Evolutionary conservation across 305 asterid genomes (phyloP).

Genomic region (Petunia hybrid): DNA sequence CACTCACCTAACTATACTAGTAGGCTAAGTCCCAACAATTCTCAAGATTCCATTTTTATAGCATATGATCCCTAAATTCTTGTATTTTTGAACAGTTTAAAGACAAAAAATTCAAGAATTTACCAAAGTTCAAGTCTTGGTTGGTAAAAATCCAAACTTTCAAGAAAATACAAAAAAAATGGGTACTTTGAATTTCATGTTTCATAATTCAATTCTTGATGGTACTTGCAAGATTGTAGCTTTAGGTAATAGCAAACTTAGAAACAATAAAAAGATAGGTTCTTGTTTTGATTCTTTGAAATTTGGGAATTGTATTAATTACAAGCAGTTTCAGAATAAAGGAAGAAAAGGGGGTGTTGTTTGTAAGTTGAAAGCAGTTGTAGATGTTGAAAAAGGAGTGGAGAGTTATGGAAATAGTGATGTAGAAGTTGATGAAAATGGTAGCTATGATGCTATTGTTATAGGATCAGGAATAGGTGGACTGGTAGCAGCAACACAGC

Average conservation of each 20-base stretch:
- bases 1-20: neutral
- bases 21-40: neutral
- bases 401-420: conserved; percentile 42
- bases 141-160: conserved; percentile 3
- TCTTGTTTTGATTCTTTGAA: conserved; percentile 43
- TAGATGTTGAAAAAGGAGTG: conserved; percentile 50
- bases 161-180: conserved; percentile 42
- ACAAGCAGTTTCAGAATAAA: conserved; percentile 35
- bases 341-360: conserved; percentile 40
- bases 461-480: conserved; percentile 99
- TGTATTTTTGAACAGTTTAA: conserved; percentile 28
- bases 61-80: conserved; percentile 20
- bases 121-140: conserved; percentile 36
- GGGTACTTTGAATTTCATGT: conserved; percentile 48
- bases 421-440: conserved; percentile 41
- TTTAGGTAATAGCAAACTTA: conserved; percentile 43
- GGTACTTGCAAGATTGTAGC: conserved; percentile 42
- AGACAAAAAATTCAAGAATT: conserved; percentile 16
- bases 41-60: conserved; percentile 28
- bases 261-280: conserved; percentile 36
- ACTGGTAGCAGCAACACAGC: conserved; percentile 93
- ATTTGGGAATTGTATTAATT: conserved; percentile 29
- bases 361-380: conserved; percentile 54
- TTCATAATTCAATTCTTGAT: conserved; percentile 45
- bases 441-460: conserved; percentile 78